Base-by-base conservation (phyloP, 2,329 filamentous ascomycete species). In the Fusarium setosum region DNA sequence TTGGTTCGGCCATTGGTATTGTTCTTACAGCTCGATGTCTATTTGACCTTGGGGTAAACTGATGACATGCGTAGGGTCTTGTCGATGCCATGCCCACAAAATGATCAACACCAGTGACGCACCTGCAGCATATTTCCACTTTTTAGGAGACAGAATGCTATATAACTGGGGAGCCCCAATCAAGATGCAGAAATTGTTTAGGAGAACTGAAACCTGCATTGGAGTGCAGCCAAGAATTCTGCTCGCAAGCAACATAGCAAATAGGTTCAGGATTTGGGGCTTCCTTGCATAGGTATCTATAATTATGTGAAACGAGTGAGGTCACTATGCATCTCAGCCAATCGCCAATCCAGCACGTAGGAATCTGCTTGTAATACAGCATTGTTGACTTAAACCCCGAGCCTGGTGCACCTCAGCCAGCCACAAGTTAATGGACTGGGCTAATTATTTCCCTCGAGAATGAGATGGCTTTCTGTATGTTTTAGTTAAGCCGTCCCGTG, bases 401-500 rank as follows among this genome's bases (percentile, higher is more conserved):
- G 37, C 18, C 37, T 38, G 50, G 23, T 8, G 20, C 3, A 15
- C n/a, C 26, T n/a, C 8, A 18, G 23, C 40, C 17, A 47, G 29
- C 21, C 21, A 12, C 32, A 21, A 17, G 13, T 29, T 21, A 24
- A 53, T 53, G 48, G n/a, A 23, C 7, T 8, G 6, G 6, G 44
- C 8, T 3, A 50, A 62, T 47, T 42, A 18, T 8, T 26, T 38
- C 44, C 4, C 17, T 3, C 5, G 9, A 37, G 26, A 37, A 45
- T 32, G 31, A 34, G 21, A 12, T 31, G 18, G 29, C 18, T 37
- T 26, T 47, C 38, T 15, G 10, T 15, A 38, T 9, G n/a, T 38
- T 48, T 50, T 18, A 54, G 23, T 32, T 38, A 13, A 45, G 21
- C 37, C 31, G 23, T 18, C 41, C 63, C 54, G 54, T 63, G 63